phyloP scores from a whole-genome alignment of 2,329 filamentous ascomycete species.

The Phialocephala subalpina region DNA sequence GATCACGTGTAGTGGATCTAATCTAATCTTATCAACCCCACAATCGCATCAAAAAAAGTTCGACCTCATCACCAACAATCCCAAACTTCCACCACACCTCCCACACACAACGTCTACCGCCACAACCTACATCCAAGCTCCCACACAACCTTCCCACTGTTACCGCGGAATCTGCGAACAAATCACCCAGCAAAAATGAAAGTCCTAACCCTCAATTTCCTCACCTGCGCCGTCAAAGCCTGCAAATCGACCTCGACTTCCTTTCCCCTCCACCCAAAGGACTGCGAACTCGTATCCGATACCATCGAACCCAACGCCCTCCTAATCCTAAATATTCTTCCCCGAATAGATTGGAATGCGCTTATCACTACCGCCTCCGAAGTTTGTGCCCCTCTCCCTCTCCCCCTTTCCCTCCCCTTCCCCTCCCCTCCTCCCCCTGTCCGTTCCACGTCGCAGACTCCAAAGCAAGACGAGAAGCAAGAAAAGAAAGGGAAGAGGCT shows the following conservation, averaged over 20 bases:
- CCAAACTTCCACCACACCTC: not conserved
- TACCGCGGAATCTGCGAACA: not conserved
- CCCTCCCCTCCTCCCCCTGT: not conserved
- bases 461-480: not conserved
- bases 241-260: slow-evolving; percentile 84
- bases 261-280: slow-evolving; percentile 91
- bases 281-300: slow-evolving; percentile 87
- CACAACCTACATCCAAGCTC: not conserved
- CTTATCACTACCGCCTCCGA: slow-evolving; percentile 79
- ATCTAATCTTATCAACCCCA: slow-evolving; percentile 5
- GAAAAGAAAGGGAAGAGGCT: slow-evolving; percentile 19
- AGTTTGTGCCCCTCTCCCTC: slow-evolving; percentile 55
- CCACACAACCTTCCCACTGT: not conserved
- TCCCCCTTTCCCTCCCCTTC: not conserved
- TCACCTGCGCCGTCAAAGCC: slow-evolving; percentile 93
- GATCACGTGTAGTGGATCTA: not conserved
- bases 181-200: slow-evolving; percentile 70
- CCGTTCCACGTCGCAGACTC: not conserved
- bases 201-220: slow-evolving; percentile 92
- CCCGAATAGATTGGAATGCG: slow-evolving; percentile 87
- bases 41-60: slow-evolving; percentile 5
- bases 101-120: not conserved
- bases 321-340: slow-evolving; percentile 85
- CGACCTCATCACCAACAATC: not conserved
- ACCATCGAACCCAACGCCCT: slow-evolving; percentile 80